A percentile compares a stretch with the other conserved stretches of the same genome.
Evolutionary conservation across 495 filamentous ascomycete species (phyloP).

Genomic region (Penicillium cosmopolitanum): DNA sequence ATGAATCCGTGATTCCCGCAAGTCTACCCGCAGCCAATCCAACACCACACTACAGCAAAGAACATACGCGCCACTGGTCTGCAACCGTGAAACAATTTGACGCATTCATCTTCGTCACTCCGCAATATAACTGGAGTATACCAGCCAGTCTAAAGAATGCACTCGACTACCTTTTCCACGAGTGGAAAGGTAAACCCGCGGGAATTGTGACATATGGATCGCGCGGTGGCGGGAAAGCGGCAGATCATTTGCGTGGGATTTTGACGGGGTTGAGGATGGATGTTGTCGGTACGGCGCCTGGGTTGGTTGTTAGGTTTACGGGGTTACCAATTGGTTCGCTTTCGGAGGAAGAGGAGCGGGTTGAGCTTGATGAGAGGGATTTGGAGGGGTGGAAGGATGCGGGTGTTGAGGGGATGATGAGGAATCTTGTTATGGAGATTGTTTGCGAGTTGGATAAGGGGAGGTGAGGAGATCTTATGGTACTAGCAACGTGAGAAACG

Average conservation of each 20-base stretch:
- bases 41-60: slow-evolving; percentile 46
- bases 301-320: slow-evolving; percentile 23
- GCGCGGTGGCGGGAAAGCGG: slow-evolving; percentile 47
- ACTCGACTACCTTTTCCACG: slow-evolving; percentile 61
- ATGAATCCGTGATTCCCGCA: slow-evolving; percentile 55
- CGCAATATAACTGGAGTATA: slow-evolving; percentile 59
- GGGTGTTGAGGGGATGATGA: slow-evolving; percentile 33
- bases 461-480: too few relatives aligned
- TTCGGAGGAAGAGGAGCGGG: slow-evolving; percentile 24
- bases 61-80: slow-evolving; percentile 55
- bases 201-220: slow-evolving; percentile 60
- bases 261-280: slow-evolving; percentile 29
- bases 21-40: slow-evolving; percentile 43
- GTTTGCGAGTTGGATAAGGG: slow-evolving; percentile 35
- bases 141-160: slow-evolving; percentile 64
- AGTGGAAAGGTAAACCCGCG: slow-evolving; percentile 63
- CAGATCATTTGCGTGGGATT: slow-evolving; percentile 27
- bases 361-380: slow-evolving; percentile 29
- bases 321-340: slow-evolving; percentile 26
- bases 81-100: slow-evolving; percentile 47
- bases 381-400: slow-evolving; percentile 29
- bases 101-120: slow-evolving; percentile 62
- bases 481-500: too few relatives aligned
- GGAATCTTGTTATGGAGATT: slow-evolving; percentile 35
- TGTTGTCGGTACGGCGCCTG: slow-evolving; percentile 29